These are phyloP conservation scores for Didymella pomorum DNA, from an alignment of 2,329 filamentous ascomycete genomes.

Conservation along the genomic window DNA sequence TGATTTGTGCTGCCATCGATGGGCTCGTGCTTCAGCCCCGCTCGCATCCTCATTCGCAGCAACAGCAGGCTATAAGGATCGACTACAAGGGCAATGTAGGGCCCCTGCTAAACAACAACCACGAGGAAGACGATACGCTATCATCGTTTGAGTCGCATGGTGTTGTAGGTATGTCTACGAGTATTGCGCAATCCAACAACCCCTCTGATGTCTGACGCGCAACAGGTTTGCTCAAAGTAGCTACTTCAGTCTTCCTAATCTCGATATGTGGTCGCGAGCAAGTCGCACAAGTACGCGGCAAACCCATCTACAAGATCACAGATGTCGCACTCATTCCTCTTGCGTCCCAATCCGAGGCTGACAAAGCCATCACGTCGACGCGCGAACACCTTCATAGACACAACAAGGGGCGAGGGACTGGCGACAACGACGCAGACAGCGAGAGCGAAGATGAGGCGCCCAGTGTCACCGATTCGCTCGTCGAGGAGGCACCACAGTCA, in stretches of 20 bases:
- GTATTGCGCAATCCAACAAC: not conserved
- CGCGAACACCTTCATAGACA: conserved; percentile 55
- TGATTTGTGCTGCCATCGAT: conserved; percentile 82
- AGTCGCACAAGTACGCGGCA: conserved; percentile 84
- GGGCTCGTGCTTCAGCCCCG: conserved; percentile 78
- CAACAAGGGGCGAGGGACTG: conserved; percentile 36
- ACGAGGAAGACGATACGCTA: conserved; percentile 49
- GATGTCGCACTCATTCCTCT: conserved; percentile 92
- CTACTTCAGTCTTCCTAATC: conserved; percentile 82
- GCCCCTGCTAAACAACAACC: conserved; percentile 53
- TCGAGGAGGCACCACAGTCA: conserved; percentile 45
- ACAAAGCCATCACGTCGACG: conserved; percentile 73
- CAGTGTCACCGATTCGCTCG: conserved; percentile 49
- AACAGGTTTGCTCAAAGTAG: conserved; percentile 86
- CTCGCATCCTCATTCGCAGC: conserved; percentile 61
- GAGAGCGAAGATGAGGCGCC: conserved; percentile 46
- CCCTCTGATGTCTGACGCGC: not conserved
- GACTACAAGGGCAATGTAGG: conserved; percentile 71
- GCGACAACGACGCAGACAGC: conserved; percentile 40
- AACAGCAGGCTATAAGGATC: conserved; percentile 70
- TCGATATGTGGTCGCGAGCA: conserved; percentile 86
- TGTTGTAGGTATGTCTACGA: conserved; percentile 61
- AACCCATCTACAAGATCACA: conserved; percentile 84
- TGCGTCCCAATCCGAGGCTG: conserved; percentile 76
- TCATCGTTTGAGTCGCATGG: conserved; percentile 58